Percentiles rank a stretch among this genome's conserved stretches.
These are phyloP conservation scores for Salix udensis DNA, from an alignment of 345 rosid genomes.

Conservation along the genomic window DNA sequence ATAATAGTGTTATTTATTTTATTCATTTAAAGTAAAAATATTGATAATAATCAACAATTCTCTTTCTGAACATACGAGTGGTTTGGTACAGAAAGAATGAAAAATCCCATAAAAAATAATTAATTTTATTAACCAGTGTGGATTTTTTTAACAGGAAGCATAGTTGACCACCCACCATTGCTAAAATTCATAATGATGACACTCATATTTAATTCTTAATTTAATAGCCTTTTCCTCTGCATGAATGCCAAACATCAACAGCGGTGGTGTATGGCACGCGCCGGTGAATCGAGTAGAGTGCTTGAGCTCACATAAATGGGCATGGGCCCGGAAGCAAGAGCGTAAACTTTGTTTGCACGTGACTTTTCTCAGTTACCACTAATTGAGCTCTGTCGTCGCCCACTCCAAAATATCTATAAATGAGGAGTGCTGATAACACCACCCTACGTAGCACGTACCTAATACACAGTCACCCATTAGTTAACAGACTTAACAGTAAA, in stretches of 20 bases:
- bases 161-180: too few relatives aligned
- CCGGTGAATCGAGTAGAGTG: not conserved
- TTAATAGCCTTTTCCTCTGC: not conserved
- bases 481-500: not conserved
- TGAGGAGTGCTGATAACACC: not conserved
- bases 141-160: too few relatives aligned
- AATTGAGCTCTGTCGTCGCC: not conserved
- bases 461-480: not conserved
- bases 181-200: too few relatives aligned
- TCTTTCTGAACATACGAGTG: too few relatives aligned
- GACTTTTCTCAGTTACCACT: slow-evolving; percentile 30
- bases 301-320: not conserved
- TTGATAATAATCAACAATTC: too few relatives aligned
- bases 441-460: not conserved
- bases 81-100: too few relatives aligned
- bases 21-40: too few relatives aligned
- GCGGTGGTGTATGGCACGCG: not conserved
- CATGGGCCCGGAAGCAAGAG: not conserved
- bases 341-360: slow-evolving; percentile 21
- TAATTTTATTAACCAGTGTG: too few relatives aligned
- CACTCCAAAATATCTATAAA: slow-evolving; percentile 10
- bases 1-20: too few relatives aligned
- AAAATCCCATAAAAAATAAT: too few relatives aligned
- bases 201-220: too few relatives aligned
- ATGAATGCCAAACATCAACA: not conserved